These are phyloP conservation scores for Yarrowia galli DNA, from an alignment of 1,139 yeast genomes.

Conservation along the genomic window DNA sequence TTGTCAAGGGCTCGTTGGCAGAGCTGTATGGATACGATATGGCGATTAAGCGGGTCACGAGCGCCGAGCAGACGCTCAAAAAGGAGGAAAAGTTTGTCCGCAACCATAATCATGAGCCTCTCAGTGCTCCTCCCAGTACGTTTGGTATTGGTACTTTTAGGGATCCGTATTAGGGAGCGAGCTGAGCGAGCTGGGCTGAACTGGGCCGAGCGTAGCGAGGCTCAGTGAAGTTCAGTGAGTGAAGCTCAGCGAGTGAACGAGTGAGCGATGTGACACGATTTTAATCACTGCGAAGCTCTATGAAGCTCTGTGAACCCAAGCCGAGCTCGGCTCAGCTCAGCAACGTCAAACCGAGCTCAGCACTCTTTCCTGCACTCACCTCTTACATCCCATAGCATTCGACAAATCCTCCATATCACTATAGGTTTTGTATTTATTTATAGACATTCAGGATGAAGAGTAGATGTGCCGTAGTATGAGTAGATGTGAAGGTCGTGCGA, in stretches of 20 bases:
- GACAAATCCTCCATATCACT: constrained; percentile 18
- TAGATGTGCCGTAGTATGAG: too few species aligned
- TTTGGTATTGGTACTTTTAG: constrained; percentile 42
- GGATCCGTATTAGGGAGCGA: constrained; percentile 43
- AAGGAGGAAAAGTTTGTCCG: constrained; percentile 42
- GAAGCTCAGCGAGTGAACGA: too few species aligned
- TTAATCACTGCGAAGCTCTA: too few species aligned
- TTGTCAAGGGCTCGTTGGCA: constrained; percentile 34
- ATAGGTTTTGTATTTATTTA: constrained; percentile 32
- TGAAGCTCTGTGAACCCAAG: too few species aligned
- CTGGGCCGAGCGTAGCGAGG: too few species aligned
- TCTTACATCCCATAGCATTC: constrained; percentile 23
- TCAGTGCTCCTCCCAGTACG: constrained; percentile 42
- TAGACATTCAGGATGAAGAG: not conserved
- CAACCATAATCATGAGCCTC: constrained; percentile 45
- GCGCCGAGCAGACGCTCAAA: constrained; percentile 36
- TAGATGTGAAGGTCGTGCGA: too few species aligned
- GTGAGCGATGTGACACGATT: too few species aligned
- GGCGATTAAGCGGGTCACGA: constrained; percentile 24
- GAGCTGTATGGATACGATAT: constrained; percentile 34
- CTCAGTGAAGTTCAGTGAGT: too few species aligned
- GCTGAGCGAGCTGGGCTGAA: too few species aligned
- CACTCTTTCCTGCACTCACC: too few species aligned
- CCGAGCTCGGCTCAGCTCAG: too few species aligned
- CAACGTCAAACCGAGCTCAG: too few species aligned